A percentile compares a stretch with the other conserved stretches of the same genome.
Conservation (phyloP, 768 basidiomycete genomes). For the Russula griseocarnosa region DNA sequence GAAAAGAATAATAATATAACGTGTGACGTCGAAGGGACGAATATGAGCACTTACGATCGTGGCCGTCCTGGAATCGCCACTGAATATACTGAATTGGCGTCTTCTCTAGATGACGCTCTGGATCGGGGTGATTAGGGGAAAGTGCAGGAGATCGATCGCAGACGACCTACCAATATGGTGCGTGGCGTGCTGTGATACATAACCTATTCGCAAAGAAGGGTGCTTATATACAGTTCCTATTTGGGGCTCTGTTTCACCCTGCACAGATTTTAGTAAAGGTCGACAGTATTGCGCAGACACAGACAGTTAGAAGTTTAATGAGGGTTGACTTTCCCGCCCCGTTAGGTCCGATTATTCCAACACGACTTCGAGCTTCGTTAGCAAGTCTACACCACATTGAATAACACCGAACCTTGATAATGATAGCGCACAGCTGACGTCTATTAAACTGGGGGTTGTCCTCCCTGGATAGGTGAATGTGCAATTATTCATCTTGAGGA, state of each 20-base stretch:
- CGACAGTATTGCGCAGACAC: constrained; percentile 29
- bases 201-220: constrained; percentile 88
- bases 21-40: constrained; percentile 17
- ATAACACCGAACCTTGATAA: constrained; percentile 61
- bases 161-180: constrained; percentile 76
- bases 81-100: constrained; percentile 96
- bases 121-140: constrained; percentile 13
- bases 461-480: constrained; percentile 94
- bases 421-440: constrained; percentile 91
- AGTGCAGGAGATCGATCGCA: constrained; percentile 9
- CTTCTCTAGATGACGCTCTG: constrained; percentile 92
- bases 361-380: constrained; percentile 54
- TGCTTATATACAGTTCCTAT: constrained; percentile 92
- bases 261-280: constrained; percentile 12
- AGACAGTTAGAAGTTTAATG: constrained; percentile 86
- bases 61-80: constrained; percentile 98
- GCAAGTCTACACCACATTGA: constrained; percentile 30
- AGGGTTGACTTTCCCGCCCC: constrained; percentile 96
- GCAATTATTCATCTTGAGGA: constrained; percentile 86
- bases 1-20: constrained; percentile 19
- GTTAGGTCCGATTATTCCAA: constrained; percentile 89
- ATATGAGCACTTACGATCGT: constrained; percentile 68
- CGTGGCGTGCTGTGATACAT: constrained; percentile 97
- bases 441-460: constrained; percentile 69
- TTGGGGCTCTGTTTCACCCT: constrained; percentile 92